Conservation (phyloP, 768 basidiomycete genomes). For the Pleurotus citrinopileatus region DNA sequence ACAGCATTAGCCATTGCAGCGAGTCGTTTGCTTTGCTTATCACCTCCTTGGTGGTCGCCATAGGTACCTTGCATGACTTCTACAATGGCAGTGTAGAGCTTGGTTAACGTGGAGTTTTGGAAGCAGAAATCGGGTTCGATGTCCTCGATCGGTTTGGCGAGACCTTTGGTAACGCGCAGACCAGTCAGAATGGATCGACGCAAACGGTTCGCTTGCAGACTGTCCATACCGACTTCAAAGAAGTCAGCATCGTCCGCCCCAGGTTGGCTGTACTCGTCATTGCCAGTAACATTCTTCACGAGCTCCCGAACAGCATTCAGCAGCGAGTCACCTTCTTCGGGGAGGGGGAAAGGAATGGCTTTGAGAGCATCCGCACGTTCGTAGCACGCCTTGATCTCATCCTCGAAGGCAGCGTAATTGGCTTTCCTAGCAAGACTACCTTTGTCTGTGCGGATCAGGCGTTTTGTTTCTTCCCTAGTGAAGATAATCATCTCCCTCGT, state of each 20-base stretch:
- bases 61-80: slow-evolving; percentile 19
- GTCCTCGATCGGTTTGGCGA: slow-evolving; percentile 16
- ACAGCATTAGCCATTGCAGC: slow-evolving; percentile 27
- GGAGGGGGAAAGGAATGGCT: slow-evolving; percentile 23
- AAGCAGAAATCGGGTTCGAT: slow-evolving; percentile 28
- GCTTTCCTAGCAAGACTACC: slow-evolving; percentile 33
- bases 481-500: slow-evolving; percentile 36
- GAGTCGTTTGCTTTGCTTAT: slow-evolving; percentile 16
- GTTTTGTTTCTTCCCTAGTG: slow-evolving; percentile 26
- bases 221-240: slow-evolving; percentile 40
- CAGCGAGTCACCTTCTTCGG: slow-evolving; percentile 19
- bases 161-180: slow-evolving; percentile 20
- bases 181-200: slow-evolving; percentile 25
- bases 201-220: slow-evolving; percentile 33
- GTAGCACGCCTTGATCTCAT: slow-evolving; percentile 32
- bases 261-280: slow-evolving; percentile 11
- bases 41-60: not conserved
- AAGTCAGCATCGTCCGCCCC: slow-evolving; percentile 27
- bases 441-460: slow-evolving; percentile 34
- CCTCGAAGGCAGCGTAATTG: slow-evolving; percentile 27
- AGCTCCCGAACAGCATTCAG: slow-evolving; percentile 19
- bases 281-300: slow-evolving; percentile 19
- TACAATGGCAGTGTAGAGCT: slow-evolving; percentile 20
- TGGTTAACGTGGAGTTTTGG: slow-evolving; percentile 25
- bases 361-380: slow-evolving; percentile 21